Evolutionary conservation across 163 green algal genomes (phyloP).

Genomic region (Chlamydomonas reinhardtii): DNA sequence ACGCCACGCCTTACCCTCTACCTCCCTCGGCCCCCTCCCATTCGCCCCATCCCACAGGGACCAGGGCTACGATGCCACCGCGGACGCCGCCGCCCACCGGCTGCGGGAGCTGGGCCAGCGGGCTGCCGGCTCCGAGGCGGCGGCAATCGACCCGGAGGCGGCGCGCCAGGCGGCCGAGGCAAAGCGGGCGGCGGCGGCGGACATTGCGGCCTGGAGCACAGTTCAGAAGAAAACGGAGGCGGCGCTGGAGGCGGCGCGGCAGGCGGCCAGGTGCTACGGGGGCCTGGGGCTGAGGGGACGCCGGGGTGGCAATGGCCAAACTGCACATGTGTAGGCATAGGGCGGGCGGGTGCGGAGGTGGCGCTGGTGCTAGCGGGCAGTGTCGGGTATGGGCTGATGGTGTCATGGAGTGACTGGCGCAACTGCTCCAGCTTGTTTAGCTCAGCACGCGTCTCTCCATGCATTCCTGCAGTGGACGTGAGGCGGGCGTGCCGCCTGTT

Average conservation of each 20-base stretch:
- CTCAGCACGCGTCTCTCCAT: too few species aligned
- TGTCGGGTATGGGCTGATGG: too few species aligned
- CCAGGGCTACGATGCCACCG: neutral
- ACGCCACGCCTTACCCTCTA: too few species aligned
- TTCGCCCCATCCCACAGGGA: neutral
- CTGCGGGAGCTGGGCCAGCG: constrained; percentile 30
- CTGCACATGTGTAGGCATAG: too few species aligned
- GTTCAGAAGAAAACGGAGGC: constrained; percentile 14
- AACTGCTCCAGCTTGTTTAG: too few species aligned
- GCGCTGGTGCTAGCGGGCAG: too few species aligned
- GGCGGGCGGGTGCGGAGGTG: too few species aligned
- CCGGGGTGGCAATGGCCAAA: too few species aligned
- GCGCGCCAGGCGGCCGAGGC: neutral
- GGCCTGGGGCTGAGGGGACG: too few species aligned
- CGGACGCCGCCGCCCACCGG: neutral
- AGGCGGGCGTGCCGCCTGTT: neutral
- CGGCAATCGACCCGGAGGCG: constrained; percentile 1
- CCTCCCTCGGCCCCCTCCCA: too few species aligned
- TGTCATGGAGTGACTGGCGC: too few species aligned
- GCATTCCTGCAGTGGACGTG: neutral
- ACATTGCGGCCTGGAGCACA: constrained; percentile 21
- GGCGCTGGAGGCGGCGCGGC: neutral
- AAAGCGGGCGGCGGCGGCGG: neutral
- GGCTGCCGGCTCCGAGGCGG: neutral
- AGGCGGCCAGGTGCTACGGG: too few species aligned